Conservation (phyloP, 345 rosid genomes). For the Linum tenue region DNA sequence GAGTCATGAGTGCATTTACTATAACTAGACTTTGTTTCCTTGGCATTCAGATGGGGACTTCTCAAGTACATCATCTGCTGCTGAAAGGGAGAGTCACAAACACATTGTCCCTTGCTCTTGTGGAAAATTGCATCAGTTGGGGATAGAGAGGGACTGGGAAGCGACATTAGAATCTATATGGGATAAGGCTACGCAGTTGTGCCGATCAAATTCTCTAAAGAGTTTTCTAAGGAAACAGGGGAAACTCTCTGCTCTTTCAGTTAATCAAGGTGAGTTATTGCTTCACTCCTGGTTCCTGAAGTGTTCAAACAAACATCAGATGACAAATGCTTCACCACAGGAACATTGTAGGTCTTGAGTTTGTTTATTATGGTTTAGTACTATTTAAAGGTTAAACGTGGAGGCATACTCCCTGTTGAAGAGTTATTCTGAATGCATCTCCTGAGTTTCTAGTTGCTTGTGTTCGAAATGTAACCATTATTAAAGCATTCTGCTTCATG, state of each 20-base stretch:
- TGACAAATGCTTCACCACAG: too few species aligned
- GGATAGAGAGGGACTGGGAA: slow-evolving; percentile 30
- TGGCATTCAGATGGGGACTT: slow-evolving; percentile 37
- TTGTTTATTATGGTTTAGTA: too few species aligned
- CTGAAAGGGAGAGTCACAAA: slow-evolving; percentile 32
- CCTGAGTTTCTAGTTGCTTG: too few species aligned
- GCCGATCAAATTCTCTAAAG: slow-evolving; percentile 65
- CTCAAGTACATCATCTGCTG: slow-evolving; percentile 41
- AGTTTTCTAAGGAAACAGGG: slow-evolving; percentile 67
- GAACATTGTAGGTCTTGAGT: too few species aligned
- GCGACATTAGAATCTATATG: slow-evolving; percentile 59
- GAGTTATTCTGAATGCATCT: too few species aligned
- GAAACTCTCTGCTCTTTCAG: slow-evolving; percentile 55
- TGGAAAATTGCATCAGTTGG: slow-evolving; percentile 25
- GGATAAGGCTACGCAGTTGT: slow-evolving; percentile 51
- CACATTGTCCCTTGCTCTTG: slow-evolving; percentile 31
- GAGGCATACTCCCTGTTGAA: too few species aligned
- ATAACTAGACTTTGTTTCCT: neutral
- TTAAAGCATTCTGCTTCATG: too few species aligned
- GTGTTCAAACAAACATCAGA: neutral
- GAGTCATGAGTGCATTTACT: neutral
- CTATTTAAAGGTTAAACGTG: too few species aligned
- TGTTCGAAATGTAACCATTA: too few species aligned
- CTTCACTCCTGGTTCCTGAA: neutral
- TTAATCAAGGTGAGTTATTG: slow-evolving; percentile 48